phyloP scores from a whole-genome alignment of 73 alveolate species.

The Tetrahymena thermophila region DNA sequence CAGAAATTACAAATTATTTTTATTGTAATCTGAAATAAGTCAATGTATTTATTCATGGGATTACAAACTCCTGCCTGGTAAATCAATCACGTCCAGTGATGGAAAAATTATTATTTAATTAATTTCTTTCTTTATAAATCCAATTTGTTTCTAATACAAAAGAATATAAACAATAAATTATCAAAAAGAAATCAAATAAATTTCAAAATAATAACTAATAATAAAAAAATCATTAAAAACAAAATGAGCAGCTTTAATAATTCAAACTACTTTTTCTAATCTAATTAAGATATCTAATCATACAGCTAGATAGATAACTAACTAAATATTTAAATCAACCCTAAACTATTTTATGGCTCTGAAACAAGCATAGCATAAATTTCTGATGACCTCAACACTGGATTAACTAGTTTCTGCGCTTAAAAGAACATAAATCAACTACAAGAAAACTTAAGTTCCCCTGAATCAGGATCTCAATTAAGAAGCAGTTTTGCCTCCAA shows the following conservation, averaged over 20 bases:
- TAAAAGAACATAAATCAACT: background rate
- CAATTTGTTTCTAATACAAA: background rate
- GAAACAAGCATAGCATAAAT: background rate
- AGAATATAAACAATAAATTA: background rate
- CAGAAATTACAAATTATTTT: background rate
- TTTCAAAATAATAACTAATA: too few relatives aligned
- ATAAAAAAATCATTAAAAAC: background rate
- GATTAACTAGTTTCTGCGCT: background rate
- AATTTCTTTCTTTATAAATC: background rate
- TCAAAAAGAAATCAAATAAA: too few relatives aligned
- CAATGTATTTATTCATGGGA: background rate
- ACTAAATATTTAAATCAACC: too few relatives aligned
- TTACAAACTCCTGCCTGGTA: background rate
- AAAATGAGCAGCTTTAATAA: background rate
- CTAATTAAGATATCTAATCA: background rate
- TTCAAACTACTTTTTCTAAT: background rate
- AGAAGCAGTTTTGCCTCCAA: background rate
- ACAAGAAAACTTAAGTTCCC: background rate
- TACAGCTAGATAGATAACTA: background rate
- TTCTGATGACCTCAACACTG: background rate
- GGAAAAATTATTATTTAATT: too few relatives aligned
- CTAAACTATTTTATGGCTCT: background rate
- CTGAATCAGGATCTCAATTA: background rate
- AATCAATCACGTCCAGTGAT: background rate
- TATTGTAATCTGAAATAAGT: too few relatives aligned